A percentile compares a stretch with the other conserved stretches of the same genome.
phyloP scores from a whole-genome alignment of 768 basidiomycete genomes.

The Termitomyces heimii region DNA sequence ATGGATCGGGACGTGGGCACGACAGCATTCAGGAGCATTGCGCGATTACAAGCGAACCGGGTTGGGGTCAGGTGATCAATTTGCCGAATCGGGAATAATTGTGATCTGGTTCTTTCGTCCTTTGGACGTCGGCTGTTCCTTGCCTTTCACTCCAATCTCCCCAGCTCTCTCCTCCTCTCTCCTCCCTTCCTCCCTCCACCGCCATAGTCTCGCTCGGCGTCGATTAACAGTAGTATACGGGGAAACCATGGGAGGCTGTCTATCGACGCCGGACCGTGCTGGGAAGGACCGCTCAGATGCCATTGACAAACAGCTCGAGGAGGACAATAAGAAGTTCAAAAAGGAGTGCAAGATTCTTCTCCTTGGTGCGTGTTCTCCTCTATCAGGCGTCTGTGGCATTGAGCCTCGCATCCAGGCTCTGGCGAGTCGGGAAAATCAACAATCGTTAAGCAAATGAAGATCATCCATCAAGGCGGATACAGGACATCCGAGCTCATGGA shows the following conservation, averaged over 20 bases:
- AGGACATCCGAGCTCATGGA: conserved; percentile 60
- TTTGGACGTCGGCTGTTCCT: conserved; percentile 1
- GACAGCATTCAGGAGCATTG: too few relatives aligned
- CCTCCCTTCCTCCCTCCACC: background rate
- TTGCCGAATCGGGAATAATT: background rate
- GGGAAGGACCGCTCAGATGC: conserved; percentile 60
- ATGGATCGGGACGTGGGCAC: too few relatives aligned
- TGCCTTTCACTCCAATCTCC: background rate
- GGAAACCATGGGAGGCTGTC: conserved; percentile 59
- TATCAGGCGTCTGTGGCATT: background rate
- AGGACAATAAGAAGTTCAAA: conserved; percentile 77
- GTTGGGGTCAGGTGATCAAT: background rate
- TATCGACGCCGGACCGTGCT: conserved; percentile 51
- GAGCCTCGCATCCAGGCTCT: conserved; percentile 68
- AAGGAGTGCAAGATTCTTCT: conserved; percentile 92
- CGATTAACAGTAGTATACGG: background rate
- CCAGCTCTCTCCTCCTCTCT: background rate
- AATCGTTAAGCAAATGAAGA: conserved; percentile 95
- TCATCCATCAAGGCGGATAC: conserved; percentile 84
- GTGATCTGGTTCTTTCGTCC: conserved; percentile 1
- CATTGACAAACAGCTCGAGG: conserved; percentile 82
- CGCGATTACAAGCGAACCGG: background rate
- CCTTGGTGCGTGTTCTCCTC: conserved; percentile 51
- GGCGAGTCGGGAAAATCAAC: conserved; percentile 95
- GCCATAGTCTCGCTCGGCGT: background rate